Evolutionary conservation across 2,329 filamentous ascomycete genomes (phyloP), one percentile per base, ranked within the genome.

Genomic region (Bipolaris zeicola): DNA sequence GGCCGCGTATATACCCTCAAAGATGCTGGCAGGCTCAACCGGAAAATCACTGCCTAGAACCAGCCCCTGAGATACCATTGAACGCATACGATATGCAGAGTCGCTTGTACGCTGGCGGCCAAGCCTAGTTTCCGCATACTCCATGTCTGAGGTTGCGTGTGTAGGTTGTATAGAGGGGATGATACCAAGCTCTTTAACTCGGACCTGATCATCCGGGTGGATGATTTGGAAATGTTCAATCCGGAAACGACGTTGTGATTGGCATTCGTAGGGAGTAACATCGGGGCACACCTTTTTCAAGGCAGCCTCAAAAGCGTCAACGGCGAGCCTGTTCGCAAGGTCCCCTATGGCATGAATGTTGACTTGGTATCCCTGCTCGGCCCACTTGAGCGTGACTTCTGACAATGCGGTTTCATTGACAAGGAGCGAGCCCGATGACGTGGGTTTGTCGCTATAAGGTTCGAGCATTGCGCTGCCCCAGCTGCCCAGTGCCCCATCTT

Each of bases 281-380:
- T 68, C 70, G 13, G 82, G 80, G 59, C 87, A 89, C 16, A 83
- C 67, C 18, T 78, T 67, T n/a, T 77, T 72, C 4, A 89, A 79
- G 8, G 85, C 83, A 6, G 79, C 77, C 44, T 85, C 81, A 49
- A 90, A 82, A 7, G 87, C 86, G 62, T 89, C 83, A 42, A 90
- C 76, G 53, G 86, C 86, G 31, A 85, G 78, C 24, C 87, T 82
- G 68, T 89, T 89, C 14, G 88, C 88, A 4, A 85, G 79, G 71
- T 91, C 88, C 7, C 88, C 88, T 55, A 90, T 90, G 45, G 87
- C 88, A 71, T 90, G 88, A 57, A 90, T 88, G 67, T 88, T 89
- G 53, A 90, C 87, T 68, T 90, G 88, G 65, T 82, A 90, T 11
- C 85, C 86, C 28, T 31, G 34, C 79, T 80, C 2, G 74, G 74